A percentile compares a stretch with the other conserved stretches of the same genome.
Conservation (phyloP, 495 filamentous ascomycete genomes). For the Geopyxis carbonaria region DNA sequence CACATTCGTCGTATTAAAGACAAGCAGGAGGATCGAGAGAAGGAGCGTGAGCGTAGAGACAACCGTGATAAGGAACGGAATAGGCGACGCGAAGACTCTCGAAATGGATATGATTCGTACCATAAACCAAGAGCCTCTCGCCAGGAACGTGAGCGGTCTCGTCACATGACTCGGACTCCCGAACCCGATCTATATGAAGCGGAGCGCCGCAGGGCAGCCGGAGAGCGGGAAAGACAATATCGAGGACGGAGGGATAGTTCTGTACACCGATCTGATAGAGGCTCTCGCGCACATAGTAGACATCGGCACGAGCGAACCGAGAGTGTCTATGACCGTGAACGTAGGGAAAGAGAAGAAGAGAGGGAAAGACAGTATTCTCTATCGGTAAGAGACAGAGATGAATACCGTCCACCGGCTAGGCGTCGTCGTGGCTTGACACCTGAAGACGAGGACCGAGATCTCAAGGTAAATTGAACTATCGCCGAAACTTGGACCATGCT, state of each 20-base stretch:
- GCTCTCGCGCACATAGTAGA: conserved; percentile 33
- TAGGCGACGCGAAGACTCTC: conserved; percentile 22
- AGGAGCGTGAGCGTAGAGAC: conserved; percentile 50
- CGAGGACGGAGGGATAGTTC: conserved; percentile 23
- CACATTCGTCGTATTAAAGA: conserved; percentile 75
- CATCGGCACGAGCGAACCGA: conserved; percentile 30
- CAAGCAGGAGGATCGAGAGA: conserved; percentile 71
- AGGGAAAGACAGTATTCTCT: conserved; percentile 61
- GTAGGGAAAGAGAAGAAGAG: conserved; percentile 67
- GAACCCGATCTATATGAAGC: conserved; percentile 29
- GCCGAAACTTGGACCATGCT: not conserved
- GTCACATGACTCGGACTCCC: conserved; percentile 31
- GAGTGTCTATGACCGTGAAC: conserved; percentile 50
- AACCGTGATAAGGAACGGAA: conserved; percentile 38
- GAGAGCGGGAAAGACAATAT: conserved; percentile 27
- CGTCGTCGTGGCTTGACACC: conserved; percentile 60
- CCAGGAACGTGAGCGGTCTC: conserved; percentile 26
- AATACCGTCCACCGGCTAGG: conserved; percentile 41
- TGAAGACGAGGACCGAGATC: conserved; percentile 44
- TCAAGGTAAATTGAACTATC: conserved; percentile 34
- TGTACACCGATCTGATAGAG: conserved; percentile 27
- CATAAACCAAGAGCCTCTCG: conserved; percentile 18
- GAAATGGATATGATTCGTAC: conserved; percentile 26
- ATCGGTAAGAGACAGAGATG: conserved; percentile 73
- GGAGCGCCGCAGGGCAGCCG: conserved; percentile 26